Percentiles rank a stretch among this genome's conserved stretches.
Conservation (phyloP, 225 moss, liverwort and hornwort genomes). For the Straminergon stramineum region DNA sequence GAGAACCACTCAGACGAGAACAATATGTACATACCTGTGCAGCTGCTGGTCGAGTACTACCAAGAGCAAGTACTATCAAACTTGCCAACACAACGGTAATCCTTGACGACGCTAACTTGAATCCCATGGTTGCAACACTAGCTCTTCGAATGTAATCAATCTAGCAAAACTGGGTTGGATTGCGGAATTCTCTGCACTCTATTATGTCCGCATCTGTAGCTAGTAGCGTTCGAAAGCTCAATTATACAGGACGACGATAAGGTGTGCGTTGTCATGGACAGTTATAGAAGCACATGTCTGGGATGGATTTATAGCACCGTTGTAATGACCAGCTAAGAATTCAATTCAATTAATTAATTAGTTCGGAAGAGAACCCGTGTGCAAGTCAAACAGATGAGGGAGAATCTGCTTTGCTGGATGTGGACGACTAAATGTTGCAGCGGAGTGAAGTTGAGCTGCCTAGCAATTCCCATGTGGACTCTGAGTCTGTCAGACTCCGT, state of each 20-base stretch:
- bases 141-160: background rate
- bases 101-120: background rate
- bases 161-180: background rate
- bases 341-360: background rate
- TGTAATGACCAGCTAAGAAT: background rate
- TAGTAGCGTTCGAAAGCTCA: background rate
- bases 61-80: background rate
- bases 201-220: background rate
- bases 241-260: too few relatives aligned
- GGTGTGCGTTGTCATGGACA: background rate
- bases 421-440: background rate
- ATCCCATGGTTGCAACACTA: background rate
- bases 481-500: background rate
- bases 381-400: background rate
- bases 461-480: background rate
- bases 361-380: too few relatives aligned
- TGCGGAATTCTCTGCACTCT: background rate
- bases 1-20: background rate
- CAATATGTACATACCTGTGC: background rate
- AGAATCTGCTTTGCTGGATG: background rate
- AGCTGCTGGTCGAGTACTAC: background rate
- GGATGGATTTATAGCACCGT: background rate
- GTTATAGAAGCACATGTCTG: background rate
- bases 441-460: background rate
- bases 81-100: background rate